Evolutionary conservation across 2,329 filamentous ascomycete species (phyloP).

Genomic region (Phialocephala subalpina): DNA sequence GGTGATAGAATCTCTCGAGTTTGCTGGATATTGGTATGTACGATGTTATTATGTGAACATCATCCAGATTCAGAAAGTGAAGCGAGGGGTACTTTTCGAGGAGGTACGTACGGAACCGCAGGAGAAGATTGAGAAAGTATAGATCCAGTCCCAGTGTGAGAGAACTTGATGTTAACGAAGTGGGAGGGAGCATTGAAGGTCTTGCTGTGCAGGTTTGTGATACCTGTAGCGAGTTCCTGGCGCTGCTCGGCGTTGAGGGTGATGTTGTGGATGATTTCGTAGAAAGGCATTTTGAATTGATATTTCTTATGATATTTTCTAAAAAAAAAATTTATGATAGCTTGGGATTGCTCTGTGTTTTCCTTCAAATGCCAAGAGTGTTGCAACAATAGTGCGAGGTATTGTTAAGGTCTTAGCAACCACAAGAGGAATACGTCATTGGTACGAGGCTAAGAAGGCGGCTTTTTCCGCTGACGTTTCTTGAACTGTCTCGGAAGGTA

Average conservation of each 20-base stretch:
- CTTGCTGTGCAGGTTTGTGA: slow-evolving; percentile 26
- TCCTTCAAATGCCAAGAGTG: background rate
- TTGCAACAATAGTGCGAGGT: background rate
- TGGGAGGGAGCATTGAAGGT: slow-evolving; percentile 26
- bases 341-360: background rate
- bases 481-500: no score
- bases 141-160: background rate
- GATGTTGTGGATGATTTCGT: slow-evolving; percentile 22
- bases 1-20: no score
- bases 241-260: slow-evolving; percentile 14
- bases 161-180: slow-evolving; percentile 31
- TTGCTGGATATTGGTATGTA: no score
- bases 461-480: background rate
- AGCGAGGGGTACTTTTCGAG: no score
- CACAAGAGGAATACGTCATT: background rate
- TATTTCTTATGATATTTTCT: background rate
- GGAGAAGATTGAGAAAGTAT: background rate
- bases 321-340: background rate
- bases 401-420: background rate
- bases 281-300: slow-evolving; percentile 27
- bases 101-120: background rate
- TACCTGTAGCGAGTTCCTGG: slow-evolving; percentile 10
- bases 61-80: no score
- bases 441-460: background rate
- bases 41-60: no score